Conservation (phyloP, 305 asterid species). For the Stenogyne calaminthoides region DNA sequence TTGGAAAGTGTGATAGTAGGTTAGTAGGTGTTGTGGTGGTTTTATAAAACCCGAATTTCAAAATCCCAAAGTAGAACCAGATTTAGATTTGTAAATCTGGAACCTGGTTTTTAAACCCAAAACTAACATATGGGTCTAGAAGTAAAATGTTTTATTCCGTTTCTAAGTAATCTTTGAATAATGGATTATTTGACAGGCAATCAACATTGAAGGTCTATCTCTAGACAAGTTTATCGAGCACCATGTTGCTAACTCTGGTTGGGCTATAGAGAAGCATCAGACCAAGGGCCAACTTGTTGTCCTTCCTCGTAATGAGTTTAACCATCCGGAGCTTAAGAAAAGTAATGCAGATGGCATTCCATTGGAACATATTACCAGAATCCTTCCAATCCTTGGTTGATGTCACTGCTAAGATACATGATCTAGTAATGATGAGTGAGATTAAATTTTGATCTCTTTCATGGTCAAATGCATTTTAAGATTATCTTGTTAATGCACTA, state of each 20-base stretch:
- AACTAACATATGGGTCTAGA: not conserved
- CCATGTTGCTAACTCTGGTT: slow-evolving; percentile 46
- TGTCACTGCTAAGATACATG: not conserved
- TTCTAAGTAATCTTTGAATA: not conserved
- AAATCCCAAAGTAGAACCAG: no score
- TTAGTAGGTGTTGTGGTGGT: no score
- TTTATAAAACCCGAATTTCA: no score
- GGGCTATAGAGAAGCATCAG: slow-evolving; percentile 66
- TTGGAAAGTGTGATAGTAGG: no score
- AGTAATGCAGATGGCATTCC: slow-evolving; percentile 58
- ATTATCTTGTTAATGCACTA: not conserved
- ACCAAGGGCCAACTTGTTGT: slow-evolving; percentile 59
- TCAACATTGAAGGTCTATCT: slow-evolving; percentile 61
- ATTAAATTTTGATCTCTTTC: not conserved
- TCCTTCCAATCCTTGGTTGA: slow-evolving; percentile 77
- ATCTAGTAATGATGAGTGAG: not conserved
- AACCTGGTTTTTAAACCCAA: no score
- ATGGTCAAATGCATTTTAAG: not conserved
- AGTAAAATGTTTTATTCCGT: not conserved
- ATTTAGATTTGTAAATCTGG: no score
- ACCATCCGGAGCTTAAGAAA: slow-evolving; percentile 79
- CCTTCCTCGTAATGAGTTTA: slow-evolving; percentile 68
- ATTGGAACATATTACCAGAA: slow-evolving; percentile 65
- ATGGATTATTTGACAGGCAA: slow-evolving; percentile 41
- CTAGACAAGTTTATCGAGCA: slow-evolving; percentile 71